Percentiles rank a stretch among this genome's conserved stretches.
phyloP scores from a whole-genome alignment of 2,329 filamentous ascomycete species.

The Fusarium oligoseptatum region DNA sequence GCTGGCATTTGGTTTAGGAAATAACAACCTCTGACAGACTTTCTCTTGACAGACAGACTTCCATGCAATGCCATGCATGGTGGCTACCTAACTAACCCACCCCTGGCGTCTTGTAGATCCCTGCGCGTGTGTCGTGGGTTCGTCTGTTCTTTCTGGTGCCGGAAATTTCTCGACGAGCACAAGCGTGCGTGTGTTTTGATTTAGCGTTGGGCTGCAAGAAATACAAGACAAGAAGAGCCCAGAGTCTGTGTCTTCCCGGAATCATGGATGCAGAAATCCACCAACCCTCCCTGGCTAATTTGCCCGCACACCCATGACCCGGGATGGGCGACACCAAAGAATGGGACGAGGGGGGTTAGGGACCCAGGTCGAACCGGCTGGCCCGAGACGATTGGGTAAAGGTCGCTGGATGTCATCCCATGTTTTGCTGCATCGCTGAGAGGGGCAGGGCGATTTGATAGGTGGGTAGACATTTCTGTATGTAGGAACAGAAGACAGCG shows the following conservation, averaged over 20 bases:
- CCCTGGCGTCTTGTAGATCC: constrained; percentile 35
- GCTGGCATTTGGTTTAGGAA: constrained; percentile 3
- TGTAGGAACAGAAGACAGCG: background rate
- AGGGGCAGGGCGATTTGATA: constrained; percentile 20
- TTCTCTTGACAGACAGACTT: constrained; percentile 11
- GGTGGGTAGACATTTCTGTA: background rate
- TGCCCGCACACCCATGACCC: constrained; percentile 28
- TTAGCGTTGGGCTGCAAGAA: constrained; percentile 21
- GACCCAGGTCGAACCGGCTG: constrained; percentile 14
- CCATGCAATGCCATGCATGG: constrained; percentile 36
- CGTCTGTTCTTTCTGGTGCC: constrained; percentile 7
- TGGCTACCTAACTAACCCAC: background rate
- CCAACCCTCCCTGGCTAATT: constrained; percentile 37
- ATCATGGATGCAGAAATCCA: constrained; percentile 16
- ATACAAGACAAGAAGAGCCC: background rate
- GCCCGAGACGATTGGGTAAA: constrained; percentile 18
- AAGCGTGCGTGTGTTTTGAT: constrained; percentile 1
- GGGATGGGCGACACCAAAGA: constrained; percentile 30
- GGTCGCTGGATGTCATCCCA: constrained; percentile 9
- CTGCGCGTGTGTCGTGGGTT: constrained; percentile 15
- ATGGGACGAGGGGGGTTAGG: constrained; percentile 26
- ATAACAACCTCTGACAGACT: background rate
- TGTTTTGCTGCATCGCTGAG: constrained; percentile 14
- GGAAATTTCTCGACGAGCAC: constrained; percentile 29
- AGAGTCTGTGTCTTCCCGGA: constrained; percentile 10